A percentile compares a stretch with the other conserved stretches of the same genome.
Evolutionary conservation across 2,329 filamentous ascomycete genomes (phyloP).

Genomic region (Hypoxylon sp.): DNA sequence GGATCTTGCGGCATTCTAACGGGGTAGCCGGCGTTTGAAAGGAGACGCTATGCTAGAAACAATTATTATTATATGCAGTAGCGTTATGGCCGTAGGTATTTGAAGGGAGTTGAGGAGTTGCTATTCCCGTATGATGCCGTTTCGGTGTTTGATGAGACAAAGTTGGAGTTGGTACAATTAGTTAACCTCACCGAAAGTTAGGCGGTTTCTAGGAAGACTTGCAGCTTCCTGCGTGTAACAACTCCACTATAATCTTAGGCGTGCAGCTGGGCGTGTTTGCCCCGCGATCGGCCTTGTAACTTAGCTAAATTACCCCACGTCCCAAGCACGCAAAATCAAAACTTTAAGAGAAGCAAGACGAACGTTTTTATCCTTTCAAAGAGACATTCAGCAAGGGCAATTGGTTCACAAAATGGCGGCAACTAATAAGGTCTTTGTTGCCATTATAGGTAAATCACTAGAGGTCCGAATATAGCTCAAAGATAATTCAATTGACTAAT

Average conservation of each 20-base stretch:
- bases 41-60: neutral
- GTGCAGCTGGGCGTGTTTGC: no score
- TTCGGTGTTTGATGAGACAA: constrained; percentile 10
- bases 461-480: neutral
- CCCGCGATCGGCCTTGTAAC: constrained; percentile 52
- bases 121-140: constrained; percentile 20
- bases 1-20: constrained; percentile 73
- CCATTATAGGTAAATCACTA: constrained; percentile 60
- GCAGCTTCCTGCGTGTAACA: constrained; percentile 10
- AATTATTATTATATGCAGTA: neutral
- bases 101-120: constrained; percentile 16
- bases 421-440: constrained; percentile 66
- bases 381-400: constrained; percentile 28
- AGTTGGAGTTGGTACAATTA: constrained; percentile 1
- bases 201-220: constrained; percentile 16
- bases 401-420: constrained; percentile 57
- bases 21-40: constrained; percentile 8
- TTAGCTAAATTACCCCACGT: constrained; percentile 48
- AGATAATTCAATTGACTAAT: constrained; percentile 36
- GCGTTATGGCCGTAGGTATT: constrained; percentile 10
- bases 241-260: constrained; percentile 33
- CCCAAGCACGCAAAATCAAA: constrained; percentile 20
- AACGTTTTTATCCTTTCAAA: constrained; percentile 18
- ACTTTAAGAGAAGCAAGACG: constrained; percentile 11
- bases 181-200: neutral